phyloP scores from a whole-genome alignment of 176 grass and related monocot genomes.

The Eleusine indica region DNA sequence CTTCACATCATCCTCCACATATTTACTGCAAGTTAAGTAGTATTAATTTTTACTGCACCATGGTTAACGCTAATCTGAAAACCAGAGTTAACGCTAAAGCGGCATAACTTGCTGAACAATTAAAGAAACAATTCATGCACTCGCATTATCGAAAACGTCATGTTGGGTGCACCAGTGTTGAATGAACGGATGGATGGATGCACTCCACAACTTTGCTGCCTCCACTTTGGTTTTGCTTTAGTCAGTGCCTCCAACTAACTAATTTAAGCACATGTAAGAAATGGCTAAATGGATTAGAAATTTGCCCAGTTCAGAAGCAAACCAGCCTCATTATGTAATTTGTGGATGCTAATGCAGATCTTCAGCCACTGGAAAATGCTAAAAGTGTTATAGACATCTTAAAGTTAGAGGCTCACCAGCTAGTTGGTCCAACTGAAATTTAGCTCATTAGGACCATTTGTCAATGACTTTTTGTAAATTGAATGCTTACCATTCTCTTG shows the following conservation, averaged over 20 bases:
- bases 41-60: background rate
- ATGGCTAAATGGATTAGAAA: background rate
- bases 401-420: no score
- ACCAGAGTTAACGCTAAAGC: background rate
- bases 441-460: no score
- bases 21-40: background rate
- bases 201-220: conserved; percentile 36
- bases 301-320: no score
- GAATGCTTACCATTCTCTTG: background rate
- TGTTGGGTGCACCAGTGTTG: conserved; percentile 32
- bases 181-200: conserved; percentile 27
- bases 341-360: conserved; percentile 19
- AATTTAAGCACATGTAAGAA: conserved; percentile 52
- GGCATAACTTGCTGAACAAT: background rate
- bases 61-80: background rate
- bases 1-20: background rate
- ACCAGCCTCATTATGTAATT: background rate
- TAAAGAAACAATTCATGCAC: background rate
- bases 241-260: conserved; percentile 40
- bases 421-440: no score
- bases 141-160: conserved; percentile 29
- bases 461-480: no score
- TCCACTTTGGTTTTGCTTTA: conserved; percentile 47
- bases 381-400: no score
- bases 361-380: background rate